These are phyloP conservation scores for Beauveria sp. DNA, from an alignment of 2,329 filamentous ascomycete genomes.

Conservation along the genomic window DNA sequence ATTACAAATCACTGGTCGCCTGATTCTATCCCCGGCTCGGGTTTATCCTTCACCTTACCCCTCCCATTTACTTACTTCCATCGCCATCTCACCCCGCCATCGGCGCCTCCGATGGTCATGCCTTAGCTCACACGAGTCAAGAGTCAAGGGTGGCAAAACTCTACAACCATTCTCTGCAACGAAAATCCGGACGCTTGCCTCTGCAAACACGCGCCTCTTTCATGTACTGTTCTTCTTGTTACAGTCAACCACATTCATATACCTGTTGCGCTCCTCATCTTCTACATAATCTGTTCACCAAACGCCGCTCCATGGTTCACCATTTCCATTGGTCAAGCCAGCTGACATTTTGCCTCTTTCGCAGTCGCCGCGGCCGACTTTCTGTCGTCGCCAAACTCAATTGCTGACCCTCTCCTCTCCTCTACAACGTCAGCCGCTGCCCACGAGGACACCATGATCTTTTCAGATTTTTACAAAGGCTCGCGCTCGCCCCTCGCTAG, in stretches of 20 bases:
- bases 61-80: not conserved
- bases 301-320: not conserved
- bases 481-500: constrained; percentile 46
- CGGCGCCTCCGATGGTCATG: constrained; percentile 9
- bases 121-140: constrained; percentile 10
- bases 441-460: constrained; percentile 37
- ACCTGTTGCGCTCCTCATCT: not conserved
- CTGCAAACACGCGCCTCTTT: not conserved
- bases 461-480: constrained; percentile 52
- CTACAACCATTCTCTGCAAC: not conserved
- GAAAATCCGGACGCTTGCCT: not conserved
- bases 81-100: constrained; percentile 3
- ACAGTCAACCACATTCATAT: not conserved
- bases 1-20: not conserved
- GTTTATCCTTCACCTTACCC: not conserved
- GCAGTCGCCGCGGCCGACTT: not conserved
- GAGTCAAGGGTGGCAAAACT: constrained; percentile 11
- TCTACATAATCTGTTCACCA: not conserved
- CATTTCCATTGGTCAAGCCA: not conserved
- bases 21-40: too few relatives aligned
- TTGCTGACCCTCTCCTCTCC: not conserved
- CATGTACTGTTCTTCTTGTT: not conserved
- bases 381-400: not conserved
- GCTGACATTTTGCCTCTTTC: not conserved
- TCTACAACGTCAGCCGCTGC: not conserved